These are phyloP conservation scores for Plenodomus lindquistii DNA, from an alignment of 2,329 filamentous ascomycete species.

Conservation along the genomic window DNA sequence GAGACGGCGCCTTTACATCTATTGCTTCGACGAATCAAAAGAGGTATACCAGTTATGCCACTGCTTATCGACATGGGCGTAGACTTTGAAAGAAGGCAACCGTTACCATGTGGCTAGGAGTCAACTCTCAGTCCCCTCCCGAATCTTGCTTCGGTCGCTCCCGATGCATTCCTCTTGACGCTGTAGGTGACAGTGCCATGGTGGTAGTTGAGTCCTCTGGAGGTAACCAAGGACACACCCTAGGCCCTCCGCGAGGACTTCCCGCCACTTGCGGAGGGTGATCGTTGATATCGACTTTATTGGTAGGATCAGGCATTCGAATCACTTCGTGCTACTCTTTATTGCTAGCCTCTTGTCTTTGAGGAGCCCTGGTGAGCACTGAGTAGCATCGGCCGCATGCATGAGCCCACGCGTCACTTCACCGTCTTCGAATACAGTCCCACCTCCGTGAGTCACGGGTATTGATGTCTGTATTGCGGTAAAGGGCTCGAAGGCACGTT, in stretches of 20 bases:
- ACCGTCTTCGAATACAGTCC: conserved; percentile 22
- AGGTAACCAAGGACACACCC: background rate
- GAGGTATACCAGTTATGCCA: conserved; percentile 7
- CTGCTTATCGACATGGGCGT: conserved; percentile 15
- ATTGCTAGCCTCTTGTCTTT: background rate
- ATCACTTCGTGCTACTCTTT: conserved; percentile 6
- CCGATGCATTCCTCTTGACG: conserved; percentile 13
- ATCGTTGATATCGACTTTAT: conserved; percentile 8
- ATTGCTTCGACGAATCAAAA: conserved; percentile 24
- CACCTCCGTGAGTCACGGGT: conserved; percentile 37
- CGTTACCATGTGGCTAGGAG: conserved; percentile 9
- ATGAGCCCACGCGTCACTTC: conserved; percentile 17
- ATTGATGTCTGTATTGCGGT: conserved; percentile 18
- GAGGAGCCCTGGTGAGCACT: background rate
- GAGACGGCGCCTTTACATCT: conserved; percentile 11
- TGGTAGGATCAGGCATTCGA: conserved; percentile 15
- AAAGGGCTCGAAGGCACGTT: conserved; percentile 5
- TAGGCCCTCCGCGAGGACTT: background rate
- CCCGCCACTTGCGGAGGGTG: background rate
- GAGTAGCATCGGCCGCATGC: conserved; percentile 9
- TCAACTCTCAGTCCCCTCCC: conserved; percentile 6
- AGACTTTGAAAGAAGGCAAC: conserved; percentile 38
- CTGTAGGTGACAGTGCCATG: conserved; percentile 30
- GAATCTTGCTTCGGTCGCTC: conserved; percentile 6
- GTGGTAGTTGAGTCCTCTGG: conserved; percentile 13